Evolutionary conservation across 2,329 filamentous ascomycete species (phyloP), one percentile per base, ranked within the genome.

Genomic region (Claviceps africana): DNA sequence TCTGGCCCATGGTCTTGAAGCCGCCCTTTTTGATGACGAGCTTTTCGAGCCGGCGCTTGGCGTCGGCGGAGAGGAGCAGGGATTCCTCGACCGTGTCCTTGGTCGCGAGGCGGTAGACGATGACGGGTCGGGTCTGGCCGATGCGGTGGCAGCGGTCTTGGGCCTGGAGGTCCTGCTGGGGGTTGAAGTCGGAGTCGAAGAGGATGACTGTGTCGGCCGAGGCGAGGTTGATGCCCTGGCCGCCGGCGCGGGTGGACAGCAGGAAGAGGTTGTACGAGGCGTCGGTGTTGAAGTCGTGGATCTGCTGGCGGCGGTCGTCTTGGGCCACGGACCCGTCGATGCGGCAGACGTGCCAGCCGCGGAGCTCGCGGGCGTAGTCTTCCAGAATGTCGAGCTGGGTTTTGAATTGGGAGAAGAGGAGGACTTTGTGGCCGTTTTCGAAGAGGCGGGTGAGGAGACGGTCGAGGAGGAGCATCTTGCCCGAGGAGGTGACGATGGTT

Each of bases 321-420:
- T 96, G 90, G 0, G 85, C 76, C 4, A 97, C 87, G 1, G 80
- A 83, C 11, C 93, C 93, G 60, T 97, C 93, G 51, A 98, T 95
- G 6, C 93, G 88, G 62, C 90, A 95, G 25, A 85, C 77, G 1
- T 82, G 78, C 88, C 88, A 96, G 1, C 74, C 71, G 8, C 88
- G 83, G 1, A 97, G 76, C n/a, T 82, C 77, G 9, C 60, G 54
- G 3, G 88, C 88, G 70, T 95, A 98, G 52, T 91, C 85, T 56
- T 94, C 82, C 0, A 98, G 73, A 2, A 98, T 85, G 61, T 97
- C 89, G 0, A 98, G 79, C 57, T 95, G 90, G 0, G 85, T 95
- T 53, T 90, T 94, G 71, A 98, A 98, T 63, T 98, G 93, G 0
- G 88, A 94, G 67, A 98, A 98, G 50, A 98, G 88, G 46, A 98